Conservation (phyloP, 805 yeast genomes). For the Yarrowia osloensis region DNA sequence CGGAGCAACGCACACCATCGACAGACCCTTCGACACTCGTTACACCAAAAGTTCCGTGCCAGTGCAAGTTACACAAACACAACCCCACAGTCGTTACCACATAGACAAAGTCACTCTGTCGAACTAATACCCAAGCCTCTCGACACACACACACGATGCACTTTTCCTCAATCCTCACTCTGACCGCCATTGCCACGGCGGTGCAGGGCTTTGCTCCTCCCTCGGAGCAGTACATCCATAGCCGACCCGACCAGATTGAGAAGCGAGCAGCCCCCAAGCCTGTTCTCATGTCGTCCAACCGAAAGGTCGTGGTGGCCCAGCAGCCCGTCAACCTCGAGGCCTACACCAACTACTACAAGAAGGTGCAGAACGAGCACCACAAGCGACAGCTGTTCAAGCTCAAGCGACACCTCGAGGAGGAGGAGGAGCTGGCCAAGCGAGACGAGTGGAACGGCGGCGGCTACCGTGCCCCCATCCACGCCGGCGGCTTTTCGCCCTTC, state of each 20-base stretch:
- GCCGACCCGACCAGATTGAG: slow-evolving; percentile 9
- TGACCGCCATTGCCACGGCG: slow-evolving; percentile 22
- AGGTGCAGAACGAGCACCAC: slow-evolving; percentile 30
- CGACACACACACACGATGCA: background rate
- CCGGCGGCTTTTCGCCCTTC: slow-evolving; percentile 14
- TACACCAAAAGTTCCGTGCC: background rate
- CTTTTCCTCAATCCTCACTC: slow-evolving; percentile 13
- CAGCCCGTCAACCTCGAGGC: slow-evolving; percentile 29
- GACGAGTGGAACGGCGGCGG: slow-evolving; percentile 1
- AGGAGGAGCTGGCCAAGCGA: slow-evolving; percentile 22
- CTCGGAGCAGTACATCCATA: slow-evolving; percentile 14
- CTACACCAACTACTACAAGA: slow-evolving; percentile 28
- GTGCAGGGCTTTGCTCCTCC: slow-evolving; percentile 29
- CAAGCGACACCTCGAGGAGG: slow-evolving; percentile 24
- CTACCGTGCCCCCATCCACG: background rate
- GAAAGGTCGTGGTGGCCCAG: slow-evolving; percentile 17
- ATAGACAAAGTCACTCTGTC: too few relatives aligned
- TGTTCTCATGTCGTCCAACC: slow-evolving; percentile 24
- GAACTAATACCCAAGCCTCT: background rate
- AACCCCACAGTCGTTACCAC: too few relatives aligned
- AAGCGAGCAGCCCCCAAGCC: slow-evolving; percentile 15
- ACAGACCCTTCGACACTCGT: slow-evolving; percentile 4
- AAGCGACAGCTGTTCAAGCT: slow-evolving; percentile 27
- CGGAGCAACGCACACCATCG: background rate
- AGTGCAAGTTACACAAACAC: background rate